phyloP scores from a whole-genome alignment of 495 filamentous ascomycete species.

The Penicillium waksmanii region DNA sequence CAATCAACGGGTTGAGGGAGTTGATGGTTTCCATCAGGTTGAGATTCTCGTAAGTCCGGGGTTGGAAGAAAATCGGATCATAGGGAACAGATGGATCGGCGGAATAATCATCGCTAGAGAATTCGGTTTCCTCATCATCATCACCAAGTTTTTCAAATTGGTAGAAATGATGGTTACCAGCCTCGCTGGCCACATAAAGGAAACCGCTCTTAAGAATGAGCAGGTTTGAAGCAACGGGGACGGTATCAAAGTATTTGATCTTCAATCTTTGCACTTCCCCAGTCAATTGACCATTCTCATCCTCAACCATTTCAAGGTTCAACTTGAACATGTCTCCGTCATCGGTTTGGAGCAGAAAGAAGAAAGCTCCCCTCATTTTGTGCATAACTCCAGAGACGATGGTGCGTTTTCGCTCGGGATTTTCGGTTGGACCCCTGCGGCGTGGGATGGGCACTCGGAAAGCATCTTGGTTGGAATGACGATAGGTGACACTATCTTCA shows the following conservation, averaged over 20 bases:
- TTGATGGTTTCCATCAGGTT: conserved; percentile 84
- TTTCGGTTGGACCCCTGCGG: conserved; percentile 82
- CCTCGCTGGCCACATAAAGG: conserved; percentile 89
- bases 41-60: conserved; percentile 77
- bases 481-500: conserved; percentile 92
- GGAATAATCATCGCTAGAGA: conserved; percentile 79
- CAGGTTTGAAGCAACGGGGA: conserved; percentile 82
- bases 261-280: conserved; percentile 80
- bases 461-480: conserved; percentile 87
- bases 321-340: conserved; percentile 98
- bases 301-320: conserved; percentile 86
- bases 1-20: conserved; percentile 87
- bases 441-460: conserved; percentile 90
- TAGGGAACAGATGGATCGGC: conserved; percentile 70
- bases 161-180: conserved; percentile 92
- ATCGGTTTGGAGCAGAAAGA: conserved; percentile 93
- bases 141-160: conserved; percentile 98
- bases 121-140: conserved; percentile 86
- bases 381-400: conserved; percentile 95
- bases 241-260: conserved; percentile 98
- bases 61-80: conserved; percentile 80
- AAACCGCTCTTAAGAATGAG: conserved; percentile 96
- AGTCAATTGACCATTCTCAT: conserved; percentile 74
- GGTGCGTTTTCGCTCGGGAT: conserved; percentile 84
- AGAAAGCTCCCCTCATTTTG: conserved; percentile 95